Base-by-base conservation (phyloP, 441 rosid genomes). In the Erodium trifolium region DNA sequence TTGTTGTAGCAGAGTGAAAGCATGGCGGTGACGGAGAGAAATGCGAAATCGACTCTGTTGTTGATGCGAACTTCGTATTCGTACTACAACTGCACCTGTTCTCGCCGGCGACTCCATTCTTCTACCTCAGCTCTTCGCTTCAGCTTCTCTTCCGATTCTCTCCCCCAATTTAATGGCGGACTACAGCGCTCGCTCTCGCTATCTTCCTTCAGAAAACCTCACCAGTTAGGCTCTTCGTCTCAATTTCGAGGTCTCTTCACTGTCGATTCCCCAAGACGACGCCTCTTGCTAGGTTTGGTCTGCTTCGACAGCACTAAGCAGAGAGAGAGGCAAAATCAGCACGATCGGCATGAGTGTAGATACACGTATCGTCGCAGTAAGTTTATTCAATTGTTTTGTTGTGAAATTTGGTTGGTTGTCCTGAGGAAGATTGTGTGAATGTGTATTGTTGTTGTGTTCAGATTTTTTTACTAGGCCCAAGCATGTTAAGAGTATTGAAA, bases 391-490 rank as follows among this genome's bases (percentile, higher is more conserved):
- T 66, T 34, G 37, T 34, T 34, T 34, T 39, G 45, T 47, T 47
- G 53, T 47, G 53, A 47, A 11, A 47, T 47, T 47, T 47, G 53
- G 8, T 47, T 47, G 37, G 5, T 34, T 34, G 37, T 1, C 1
- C 19, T 55, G 18, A 53, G 60, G 7, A 53, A 53, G 60, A 16
- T 53, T 18, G 18, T 53, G 9, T 53, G 5, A 53, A 53, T 62
- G 37, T 62, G 65, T 64, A 12, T 31, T 34, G 7, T 68, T 45
- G 51, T 45, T 27, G 63, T 62, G 0, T 81, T 72, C 81, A 94
- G 97, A 74, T 71, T 90, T 92, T 71, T 83, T 92, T 75, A 90
- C 94, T 8, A 83, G 93, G 75, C 86, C 98, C 1, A 94, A 94
- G 79, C 93, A 81, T 72, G 74, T 80, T 49, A 78, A 88, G 87